Evolutionary conservation across 73 alveolate genomes (phyloP).

Genomic region (Paramecium sonneborni): DNA sequence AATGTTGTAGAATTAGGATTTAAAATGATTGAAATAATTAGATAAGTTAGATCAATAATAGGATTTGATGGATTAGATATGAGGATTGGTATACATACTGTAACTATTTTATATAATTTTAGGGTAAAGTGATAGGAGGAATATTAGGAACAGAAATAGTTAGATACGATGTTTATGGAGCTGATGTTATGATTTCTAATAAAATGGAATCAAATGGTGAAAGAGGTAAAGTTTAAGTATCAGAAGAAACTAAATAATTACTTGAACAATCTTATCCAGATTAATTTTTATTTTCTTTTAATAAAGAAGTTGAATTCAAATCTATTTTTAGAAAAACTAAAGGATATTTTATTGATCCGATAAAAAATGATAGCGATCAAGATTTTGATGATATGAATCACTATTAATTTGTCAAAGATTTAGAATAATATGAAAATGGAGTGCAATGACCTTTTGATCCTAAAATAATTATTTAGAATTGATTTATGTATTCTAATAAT

Average conservation of each 20-base stretch:
- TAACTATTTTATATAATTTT: neutral
- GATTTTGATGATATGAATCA: neutral
- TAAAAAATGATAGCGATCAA: neutral
- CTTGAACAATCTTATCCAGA: neutral
- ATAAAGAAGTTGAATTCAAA: slow-evolving; percentile 14
- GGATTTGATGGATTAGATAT: slow-evolving; percentile 77
- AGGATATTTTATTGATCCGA: slow-evolving; percentile 35
- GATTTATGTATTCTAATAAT: too few relatives aligned
- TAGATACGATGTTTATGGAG: slow-evolving; percentile 67
- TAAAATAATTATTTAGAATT: too few relatives aligned
- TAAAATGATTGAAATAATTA: slow-evolving; percentile 84
- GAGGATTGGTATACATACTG: slow-evolving; percentile 81
- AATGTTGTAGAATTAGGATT: slow-evolving; percentile 86
- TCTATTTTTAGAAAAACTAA: slow-evolving; percentile 32
- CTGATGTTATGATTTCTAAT: slow-evolving; percentile 66
- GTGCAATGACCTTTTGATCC: neutral
- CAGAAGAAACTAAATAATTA: slow-evolving; percentile 50
- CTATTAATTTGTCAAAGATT: neutral
- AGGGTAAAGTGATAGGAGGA: slow-evolving; percentile 66
- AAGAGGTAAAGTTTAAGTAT: slow-evolving; percentile 55
- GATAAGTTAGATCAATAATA: slow-evolving; percentile 77
- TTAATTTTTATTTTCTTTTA: neutral
- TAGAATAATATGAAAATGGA: neutral
- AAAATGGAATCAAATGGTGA: slow-evolving; percentile 70
- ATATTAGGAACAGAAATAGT: slow-evolving; percentile 66